phyloP scores from a whole-genome alignment of 139 green algal genomes.

The Ulvella scutata region DNA sequence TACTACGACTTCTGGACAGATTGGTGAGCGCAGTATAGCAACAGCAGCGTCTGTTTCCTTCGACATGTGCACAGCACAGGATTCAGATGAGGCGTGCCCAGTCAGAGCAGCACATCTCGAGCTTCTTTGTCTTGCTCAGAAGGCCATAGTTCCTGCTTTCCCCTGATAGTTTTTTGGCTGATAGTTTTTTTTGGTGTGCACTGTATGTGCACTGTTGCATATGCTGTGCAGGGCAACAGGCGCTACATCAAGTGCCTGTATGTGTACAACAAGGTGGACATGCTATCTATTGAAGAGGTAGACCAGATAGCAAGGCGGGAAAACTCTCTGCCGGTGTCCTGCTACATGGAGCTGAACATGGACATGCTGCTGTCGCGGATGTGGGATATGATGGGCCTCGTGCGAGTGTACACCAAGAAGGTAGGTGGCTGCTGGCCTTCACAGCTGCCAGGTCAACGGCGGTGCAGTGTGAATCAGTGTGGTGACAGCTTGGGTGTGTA shows the following conservation, averaged over 20 bases:
- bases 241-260: slow-evolving; percentile 92
- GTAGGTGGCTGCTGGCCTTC: slow-evolving; percentile 5
- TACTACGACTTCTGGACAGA: no score
- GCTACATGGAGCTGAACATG: slow-evolving; percentile 73
- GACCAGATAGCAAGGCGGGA: slow-evolving; percentile 65
- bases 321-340: slow-evolving; percentile 80
- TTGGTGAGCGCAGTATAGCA: no score
- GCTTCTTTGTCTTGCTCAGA: background rate
- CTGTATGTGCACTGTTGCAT: background rate
- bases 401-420: slow-evolving; percentile 96
- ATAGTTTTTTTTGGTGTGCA: slow-evolving; percentile 4
- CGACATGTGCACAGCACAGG: no score
- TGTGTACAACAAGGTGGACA: slow-evolving; percentile 98
- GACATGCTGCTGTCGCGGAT: slow-evolving; percentile 81
- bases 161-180: background rate
- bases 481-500: background rate
- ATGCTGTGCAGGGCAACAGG: slow-evolving; percentile 49
- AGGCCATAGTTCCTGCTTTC: background rate
- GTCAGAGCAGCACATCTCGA: background rate
- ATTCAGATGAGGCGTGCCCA: no score
- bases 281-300: slow-evolving; percentile 88
- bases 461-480: background rate
- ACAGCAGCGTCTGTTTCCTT: no score
- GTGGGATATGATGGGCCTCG: slow-evolving; percentile 94
- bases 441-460: no score